Evolutionary conservation across 2,329 filamentous ascomycete species (phyloP).

Genomic region (Allantophomopsis cytisporea): DNA sequence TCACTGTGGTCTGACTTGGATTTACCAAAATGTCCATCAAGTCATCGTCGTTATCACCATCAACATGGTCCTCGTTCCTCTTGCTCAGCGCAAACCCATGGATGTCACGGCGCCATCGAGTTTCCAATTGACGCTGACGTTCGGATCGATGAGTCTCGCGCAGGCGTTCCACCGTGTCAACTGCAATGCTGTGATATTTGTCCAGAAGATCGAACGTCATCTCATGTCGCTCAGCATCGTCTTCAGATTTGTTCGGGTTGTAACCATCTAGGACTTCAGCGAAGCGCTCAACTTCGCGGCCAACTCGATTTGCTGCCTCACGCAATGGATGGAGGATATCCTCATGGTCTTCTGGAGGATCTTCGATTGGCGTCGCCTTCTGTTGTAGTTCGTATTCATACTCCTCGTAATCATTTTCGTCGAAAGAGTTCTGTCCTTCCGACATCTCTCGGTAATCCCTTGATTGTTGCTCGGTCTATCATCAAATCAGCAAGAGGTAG

Average conservation of each 20-base stretch:
- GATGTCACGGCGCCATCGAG: conserved; percentile 20
- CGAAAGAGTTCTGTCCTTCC: background rate
- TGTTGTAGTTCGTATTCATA: background rate
- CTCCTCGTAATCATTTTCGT: background rate
- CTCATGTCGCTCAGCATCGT: conserved; percentile 39
- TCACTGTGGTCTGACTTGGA: conserved; percentile 20
- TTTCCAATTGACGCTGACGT: conserved; percentile 13
- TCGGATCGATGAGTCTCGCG: conserved; percentile 23
- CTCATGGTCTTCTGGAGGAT: conserved; percentile 24
- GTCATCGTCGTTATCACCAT: conserved; percentile 35
- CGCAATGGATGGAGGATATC: conserved; percentile 44
- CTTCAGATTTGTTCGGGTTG: conserved; percentile 34
- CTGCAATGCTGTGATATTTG: conserved; percentile 45
- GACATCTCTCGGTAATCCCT: conserved; percentile 1
- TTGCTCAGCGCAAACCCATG: conserved; percentile 14
- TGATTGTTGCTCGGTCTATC: conserved; percentile 2
- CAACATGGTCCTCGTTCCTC: conserved; percentile 27
- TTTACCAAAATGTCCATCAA: conserved; percentile 7
- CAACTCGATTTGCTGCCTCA: conserved; percentile 53
- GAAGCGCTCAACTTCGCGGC: conserved; percentile 76
- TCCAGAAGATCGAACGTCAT: conserved; percentile 57
- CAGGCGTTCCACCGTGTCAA: conserved; percentile 27
- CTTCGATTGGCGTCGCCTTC: conserved; percentile 7
- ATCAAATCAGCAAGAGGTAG: background rate
- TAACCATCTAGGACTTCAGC: conserved; percentile 73